Evolutionary conservation across 2,329 filamentous ascomycete species (phyloP), one percentile per base, ranked within the genome.

Genomic region (Sclerotiophoma versabilis): DNA sequence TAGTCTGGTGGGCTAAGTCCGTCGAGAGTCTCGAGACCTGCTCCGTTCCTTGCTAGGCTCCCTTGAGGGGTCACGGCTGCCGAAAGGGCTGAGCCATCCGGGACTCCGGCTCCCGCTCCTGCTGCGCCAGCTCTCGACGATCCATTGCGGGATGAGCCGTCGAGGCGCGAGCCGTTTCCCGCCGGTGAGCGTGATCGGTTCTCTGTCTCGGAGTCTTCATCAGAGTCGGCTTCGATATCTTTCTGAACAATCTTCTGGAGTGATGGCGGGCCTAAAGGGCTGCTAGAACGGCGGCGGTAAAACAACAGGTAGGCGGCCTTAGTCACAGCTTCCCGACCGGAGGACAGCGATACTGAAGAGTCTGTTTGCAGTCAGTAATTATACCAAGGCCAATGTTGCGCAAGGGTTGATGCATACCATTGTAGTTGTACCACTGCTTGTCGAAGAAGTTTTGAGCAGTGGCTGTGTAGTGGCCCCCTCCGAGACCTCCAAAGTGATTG

Each of bases 401-500:
- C 23, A 6, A n/a, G 10, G 10, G 9, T 14, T 4, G 14, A 25
- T 27, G 12, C 59, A 50, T 81, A 95, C 93, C 93, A 74, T 99
- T 98, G 75, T 96, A 98, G 64, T 96, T 91, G 74, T 97, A 97
- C 95, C 95, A 99, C 74, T 90, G 82, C 52, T 84, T 84, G 68
- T 96, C 92, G 57, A 90, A 82, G 75, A 96, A 97, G 74, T 96
- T 98, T 79, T 92, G 93, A 32, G 92, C 93, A 74, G 88, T 93
- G 23, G 95, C 95, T 17, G 93, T 98, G 78, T 99, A 99, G 75
- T 99, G 95, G 0, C 95, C 95, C 34, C 95, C 95, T 55, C 92
- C 92, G 30, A 99, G 84, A 25, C 92, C 92, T 57, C 95, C 95
- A 72, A 90, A 96, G 75, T 99, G 95, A 71, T 96, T 93, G 75